Base-by-base conservation (phyloP, 1,284 basidiomycete species). In the Ustilago bromivora region DNA sequence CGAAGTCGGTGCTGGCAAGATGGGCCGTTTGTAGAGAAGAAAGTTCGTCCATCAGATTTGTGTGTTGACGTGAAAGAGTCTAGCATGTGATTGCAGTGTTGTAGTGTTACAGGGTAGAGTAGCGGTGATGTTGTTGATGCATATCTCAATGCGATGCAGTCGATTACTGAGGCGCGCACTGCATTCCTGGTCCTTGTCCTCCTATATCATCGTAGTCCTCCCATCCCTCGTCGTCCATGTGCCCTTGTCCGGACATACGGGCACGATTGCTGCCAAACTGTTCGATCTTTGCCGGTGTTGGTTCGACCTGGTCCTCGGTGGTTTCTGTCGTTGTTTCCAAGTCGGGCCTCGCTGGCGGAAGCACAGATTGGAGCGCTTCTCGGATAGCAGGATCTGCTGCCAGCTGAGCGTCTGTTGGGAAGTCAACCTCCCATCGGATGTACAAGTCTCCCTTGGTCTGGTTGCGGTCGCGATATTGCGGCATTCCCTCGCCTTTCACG, bases 401-500 rank as follows among this genome's bases (percentile, higher is more conserved):
- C 55, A 78, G 76, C 35, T 77, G 58, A 23, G 71, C 78, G 35
- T 84, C 80, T 15, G 70, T 67, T 4, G 83, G 83, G 59, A 84
- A 84, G 40, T 84, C 83, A 38, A 85, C 73, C 61, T 83, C 77
- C 78, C 78, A 85, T 34, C 58, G 40, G 40, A 85, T 76, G 58
- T 81, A 85, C 0, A 85, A 61, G 51, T 85, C 83, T 6, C 83
- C 83, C 28, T 61, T 64, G 62, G 65, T 51, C 49, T 68, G 70
- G 53, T 66, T 67, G 8, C 72, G 78, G 38, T 79, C 80, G 17
- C 59, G 57, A 40, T 77, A 72, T n/a, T 78, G 71, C 36, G 78
- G 80, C 84, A 85, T 83, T 11, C 84, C 84, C 49, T 85, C 81
- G 13, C 80, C 82, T 15, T 64, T 66, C 15, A 85, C 55, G 9